A percentile compares a stretch with the other conserved stretches of the same genome.
Evolutionary conservation across 2,329 filamentous ascomycete species (phyloP).

Genomic region (Aspergillus ibericus): DNA sequence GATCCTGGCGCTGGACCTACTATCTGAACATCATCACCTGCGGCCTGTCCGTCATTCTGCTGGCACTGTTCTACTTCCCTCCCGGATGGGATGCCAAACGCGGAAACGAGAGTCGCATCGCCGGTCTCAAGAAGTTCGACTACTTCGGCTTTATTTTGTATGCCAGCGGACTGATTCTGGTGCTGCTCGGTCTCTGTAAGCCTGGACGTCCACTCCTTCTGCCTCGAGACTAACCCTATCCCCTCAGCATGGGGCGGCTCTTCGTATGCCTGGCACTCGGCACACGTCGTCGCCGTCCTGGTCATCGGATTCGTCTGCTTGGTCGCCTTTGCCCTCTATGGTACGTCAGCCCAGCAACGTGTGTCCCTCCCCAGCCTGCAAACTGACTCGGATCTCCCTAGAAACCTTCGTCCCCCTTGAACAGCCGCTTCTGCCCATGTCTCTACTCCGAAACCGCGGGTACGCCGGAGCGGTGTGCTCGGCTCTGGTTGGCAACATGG

Average conservation of each 20-base stretch:
- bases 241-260: constrained; percentile 5
- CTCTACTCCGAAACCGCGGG: constrained; percentile 1
- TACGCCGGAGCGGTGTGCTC: constrained; percentile 1
- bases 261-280: constrained; percentile 7
- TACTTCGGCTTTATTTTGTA: constrained; percentile 48
- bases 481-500: constrained; percentile 4
- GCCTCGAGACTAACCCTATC: not conserved
- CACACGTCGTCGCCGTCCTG: constrained; percentile 3
- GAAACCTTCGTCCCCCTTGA: constrained; percentile 4
- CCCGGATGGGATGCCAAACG: constrained; percentile 48
- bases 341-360: not conserved
- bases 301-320: constrained; percentile 3
- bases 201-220: too few species aligned
- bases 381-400: not conserved
- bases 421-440: constrained; percentile 2
- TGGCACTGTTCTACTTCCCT: constrained; percentile 9
- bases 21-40: constrained; percentile 51
- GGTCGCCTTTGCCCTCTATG: not conserved
- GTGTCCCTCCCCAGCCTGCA: not conserved
- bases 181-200: constrained; percentile 46
- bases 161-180: constrained; percentile 42
- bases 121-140: constrained; percentile 49
- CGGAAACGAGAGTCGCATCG: constrained; percentile 26
- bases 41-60: constrained; percentile 24
- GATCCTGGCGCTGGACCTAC: constrained; percentile 53